Base-by-base conservation (phyloP, 208 protist genomes). In the Trypanosoma lewisi region DNA sequence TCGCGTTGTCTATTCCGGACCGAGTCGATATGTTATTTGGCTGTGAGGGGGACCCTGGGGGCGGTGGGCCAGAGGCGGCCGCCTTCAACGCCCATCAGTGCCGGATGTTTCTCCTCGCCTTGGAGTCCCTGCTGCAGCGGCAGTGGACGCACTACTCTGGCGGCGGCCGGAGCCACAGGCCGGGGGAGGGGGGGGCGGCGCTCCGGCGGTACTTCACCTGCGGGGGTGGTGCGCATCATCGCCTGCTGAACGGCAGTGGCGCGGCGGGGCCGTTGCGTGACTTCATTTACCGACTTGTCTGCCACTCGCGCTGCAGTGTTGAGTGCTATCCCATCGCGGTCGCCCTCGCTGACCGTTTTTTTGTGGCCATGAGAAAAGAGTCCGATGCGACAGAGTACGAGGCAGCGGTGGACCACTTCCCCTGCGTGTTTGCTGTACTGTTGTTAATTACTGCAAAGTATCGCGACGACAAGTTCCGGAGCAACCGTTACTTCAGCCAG, bases 311-410 rank as follows among this genome's bases (percentile, higher is more conserved):
- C n/a, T 63, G 55, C 45, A 63, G 54, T 21, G 27, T 70, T 19
- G 55, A 62, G 55, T 70, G 65, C 65, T 63, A 63, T 23, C 55
- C 55, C 17, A 21, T 70, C 17, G 31, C 65, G 17, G 48, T 70
- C 31, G 55, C 47, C 25, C 55, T 70, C 16, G 27, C 45, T 16
- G 65, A 63, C 30, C 55, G 53, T 2, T 58, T 70, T 42, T 51
- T 70, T 56, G 6, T 23, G 8, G 28, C 25, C 2, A 3, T 70
- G 11, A 1, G 52, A 36, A 37, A 28, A 17, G 25, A 58, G 14
- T 19, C 21, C 8, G 47, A 25, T 2, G 37, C 60, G 14, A 33
- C 8, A 16, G 52, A 33, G 39, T 67, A 67, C 21, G 19, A 28
- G 37, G 41, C 41, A 16, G 51, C 23, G 16, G 30, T 53, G 17